Evolutionary conservation across 345 rosid genomes (phyloP).

Genomic region (Citrus australasica): DNA sequence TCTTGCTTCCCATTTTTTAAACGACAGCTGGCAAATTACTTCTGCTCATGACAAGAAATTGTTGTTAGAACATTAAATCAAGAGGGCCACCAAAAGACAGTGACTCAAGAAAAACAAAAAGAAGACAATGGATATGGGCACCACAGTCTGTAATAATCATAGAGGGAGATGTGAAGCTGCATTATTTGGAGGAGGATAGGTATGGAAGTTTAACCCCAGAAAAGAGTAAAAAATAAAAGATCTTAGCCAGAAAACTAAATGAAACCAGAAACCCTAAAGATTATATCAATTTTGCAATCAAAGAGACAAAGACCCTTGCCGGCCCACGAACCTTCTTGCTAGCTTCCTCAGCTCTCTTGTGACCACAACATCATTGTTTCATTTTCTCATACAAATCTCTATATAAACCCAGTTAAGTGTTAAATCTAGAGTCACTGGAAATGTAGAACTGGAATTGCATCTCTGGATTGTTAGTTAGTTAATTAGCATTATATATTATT

Average conservation of each 20-base stretch:
- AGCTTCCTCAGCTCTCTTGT: background rate
- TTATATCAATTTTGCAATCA: background rate
- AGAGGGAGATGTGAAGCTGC: background rate
- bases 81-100: background rate
- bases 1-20: background rate
- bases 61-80: background rate
- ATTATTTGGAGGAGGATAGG: background rate
- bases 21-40: background rate
- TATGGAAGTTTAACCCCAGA: background rate
- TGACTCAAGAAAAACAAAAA: background rate
- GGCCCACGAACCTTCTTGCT: slow-evolving; percentile 13
- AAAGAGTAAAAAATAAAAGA: background rate
- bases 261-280: background rate
- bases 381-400: background rate
- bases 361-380: background rate
- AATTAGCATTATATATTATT: too few relatives aligned
- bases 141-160: background rate
- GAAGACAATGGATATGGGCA: background rate
- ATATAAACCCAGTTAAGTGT: background rate
- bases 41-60: too few relatives aligned
- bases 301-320: background rate
- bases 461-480: background rate
- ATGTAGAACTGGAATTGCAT: background rate
- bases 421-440: background rate
- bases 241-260: background rate